Evolutionary conservation across 139 green algal species (phyloP), one percentile per base, ranked within the genome.

Genomic region (Tetradesmus obliquus): DNA sequence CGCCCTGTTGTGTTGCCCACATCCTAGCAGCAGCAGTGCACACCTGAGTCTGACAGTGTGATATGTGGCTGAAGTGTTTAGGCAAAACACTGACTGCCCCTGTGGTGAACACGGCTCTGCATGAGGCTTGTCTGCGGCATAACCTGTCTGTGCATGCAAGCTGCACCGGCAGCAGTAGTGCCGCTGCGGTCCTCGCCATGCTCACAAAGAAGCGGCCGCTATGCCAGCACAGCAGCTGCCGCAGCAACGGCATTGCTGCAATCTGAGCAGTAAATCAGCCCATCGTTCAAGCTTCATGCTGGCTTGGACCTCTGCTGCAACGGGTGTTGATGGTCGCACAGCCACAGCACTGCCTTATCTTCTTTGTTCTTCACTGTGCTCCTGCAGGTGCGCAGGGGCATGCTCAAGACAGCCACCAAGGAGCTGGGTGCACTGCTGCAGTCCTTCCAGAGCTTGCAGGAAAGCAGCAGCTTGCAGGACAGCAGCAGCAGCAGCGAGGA

Each of bases 321-420:
- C 32, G 32, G 32, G 32, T 45, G 32, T 45, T 45, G 32, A 45
- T 45, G 32, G 32, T 45, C 32, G 32, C 32, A 45, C 32, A 45
- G 32, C 32, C 32, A 45, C 32, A 45, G 32, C 32, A 45, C 32
- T 45, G 32, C 32, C 66, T 24, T 76, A 2, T 24, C n/a, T 24
- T 24, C 66, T 24, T 76, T 76, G 15, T 24, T 66, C 57, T 66
- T 66, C 57, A 13, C 7, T 9, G 6, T 76, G 2, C n/a, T 24
- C 2, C 66, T 24, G 66, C 82, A 87, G 86, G 71, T 71, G 7
- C 76, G 86, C 6, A 84, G 22, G 53, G 54, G 20, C 71, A 55
- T 90, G 22, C 79, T 90, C n/a, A 90, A 90, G 53, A 62, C 86
- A n/a, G 86, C 86, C 57, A 62, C 86, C 19, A 72, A 55, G 20